These are phyloP conservation scores for Venturia asperata DNA, from an alignment of 2,329 filamentous ascomycete genomes.

Conservation along the genomic window DNA sequence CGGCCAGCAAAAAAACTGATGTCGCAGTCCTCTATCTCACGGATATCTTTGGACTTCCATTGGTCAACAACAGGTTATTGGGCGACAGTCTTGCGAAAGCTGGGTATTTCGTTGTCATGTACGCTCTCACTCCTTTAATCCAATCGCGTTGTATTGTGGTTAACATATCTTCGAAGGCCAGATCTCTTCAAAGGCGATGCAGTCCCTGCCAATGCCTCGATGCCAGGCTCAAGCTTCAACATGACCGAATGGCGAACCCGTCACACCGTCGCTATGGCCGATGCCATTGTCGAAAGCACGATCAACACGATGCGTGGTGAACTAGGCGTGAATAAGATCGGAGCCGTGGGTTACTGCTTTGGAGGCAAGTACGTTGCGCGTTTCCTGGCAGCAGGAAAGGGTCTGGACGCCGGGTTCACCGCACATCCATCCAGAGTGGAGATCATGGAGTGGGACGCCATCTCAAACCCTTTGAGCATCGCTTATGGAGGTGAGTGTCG, in stretches of 20 bases:
- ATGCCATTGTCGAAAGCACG: slow-evolving; percentile 43
- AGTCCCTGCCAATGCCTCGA: slow-evolving; percentile 21
- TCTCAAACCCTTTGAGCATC: slow-evolving; percentile 63
- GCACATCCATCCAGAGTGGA: slow-evolving; percentile 66
- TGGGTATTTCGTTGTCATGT: slow-evolving; percentile 29
- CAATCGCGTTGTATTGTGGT: slow-evolving; percentile 17
- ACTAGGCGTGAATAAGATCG: slow-evolving; percentile 52
- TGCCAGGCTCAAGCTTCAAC: slow-evolving; percentile 29
- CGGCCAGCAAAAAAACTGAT: slow-evolving; percentile 11
- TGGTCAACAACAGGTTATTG: slow-evolving; percentile 23
- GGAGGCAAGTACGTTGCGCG: slow-evolving; percentile 68
- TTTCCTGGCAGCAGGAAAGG: slow-evolving; percentile 47
- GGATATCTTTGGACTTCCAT: slow-evolving; percentile 31
- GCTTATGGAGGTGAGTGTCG: slow-evolving; percentile 43
- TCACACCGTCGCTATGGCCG: slow-evolving; percentile 38
- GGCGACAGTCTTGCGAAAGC: slow-evolving; percentile 30
- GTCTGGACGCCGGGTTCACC: slow-evolving; percentile 57
- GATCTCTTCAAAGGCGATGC: slow-evolving; percentile 25
- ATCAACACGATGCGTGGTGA: slow-evolving; percentile 38
- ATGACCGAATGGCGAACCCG: slow-evolving; percentile 38
- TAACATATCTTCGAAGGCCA: slow-evolving; percentile 23
- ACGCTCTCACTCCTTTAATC: slow-evolving; percentile 24
- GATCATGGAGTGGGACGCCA: slow-evolving; percentile 56
- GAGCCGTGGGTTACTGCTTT: slow-evolving; percentile 66
- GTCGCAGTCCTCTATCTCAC: slow-evolving; percentile 29